Evolutionary conservation across 805 yeast species (phyloP), one percentile per base, ranked within the genome.

Genomic region (Kuraishia piskuri): DNA sequence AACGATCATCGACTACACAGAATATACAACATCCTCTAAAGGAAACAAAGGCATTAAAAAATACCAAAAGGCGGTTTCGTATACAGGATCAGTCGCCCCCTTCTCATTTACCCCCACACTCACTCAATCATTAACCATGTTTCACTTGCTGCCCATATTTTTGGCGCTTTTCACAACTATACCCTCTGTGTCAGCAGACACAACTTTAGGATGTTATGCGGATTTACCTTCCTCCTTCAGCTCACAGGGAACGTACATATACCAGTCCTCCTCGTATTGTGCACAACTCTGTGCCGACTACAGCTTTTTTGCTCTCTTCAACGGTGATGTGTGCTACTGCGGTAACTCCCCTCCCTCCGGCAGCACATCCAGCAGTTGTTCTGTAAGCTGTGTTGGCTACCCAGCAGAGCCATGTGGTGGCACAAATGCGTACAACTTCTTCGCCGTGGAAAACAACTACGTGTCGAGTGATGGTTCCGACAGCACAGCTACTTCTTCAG

Each of bases 281-380:
- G 70, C 73, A 54, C 58, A 61, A 7, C 70, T 72, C 56, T 85
- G 92, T 65, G 55, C 67, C 4, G 62, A 58, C n/a, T 53, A 63
- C 52, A 76, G 77, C 8, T 70, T 67, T 61, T 77, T 77, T 46
- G 90, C 86, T 2, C 63, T 80, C 36, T 64, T 75, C 12, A 66
- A 74, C 51, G 88, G 90, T 8, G 61, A 72, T 23, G 65, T 67
- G 20, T 88, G 96, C 66, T 86, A 77, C 61, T 88, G 96, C 66
- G 92, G 92, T 24, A 69, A 76, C 60, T 56, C 69, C 1, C 54
- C 66, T 1, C 74, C 81, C 2, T 52, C 64, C 20, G 58, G 63
- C 10, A 26, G 68, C 17, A 62, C 67, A 2, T 56, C 62, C 46
- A 54, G 61, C 47, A 56, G 65, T 22, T 85, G 90, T 67, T 56